These are phyloP conservation scores for Abrus precatorius DNA, from an alignment of 306 rosid genomes.

Conservation along the genomic window DNA sequence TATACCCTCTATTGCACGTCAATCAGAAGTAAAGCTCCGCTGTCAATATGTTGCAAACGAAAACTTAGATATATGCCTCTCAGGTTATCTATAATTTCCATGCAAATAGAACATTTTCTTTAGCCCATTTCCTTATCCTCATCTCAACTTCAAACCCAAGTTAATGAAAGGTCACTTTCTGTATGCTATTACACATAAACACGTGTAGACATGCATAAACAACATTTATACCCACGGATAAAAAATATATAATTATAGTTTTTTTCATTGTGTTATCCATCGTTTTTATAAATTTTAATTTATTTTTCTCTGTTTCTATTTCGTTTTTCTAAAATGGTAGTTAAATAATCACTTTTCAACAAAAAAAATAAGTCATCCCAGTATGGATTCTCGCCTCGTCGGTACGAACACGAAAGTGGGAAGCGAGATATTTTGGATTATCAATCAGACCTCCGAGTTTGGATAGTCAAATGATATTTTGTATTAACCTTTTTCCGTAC, in stretches of 20 bases:
- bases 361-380: neutral
- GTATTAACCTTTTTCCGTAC: neutral
- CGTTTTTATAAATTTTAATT: too few species aligned
- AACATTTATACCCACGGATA: neutral
- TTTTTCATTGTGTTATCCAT: too few species aligned
- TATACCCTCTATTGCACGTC: neutral
- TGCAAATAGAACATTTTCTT: neutral
- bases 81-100: neutral
- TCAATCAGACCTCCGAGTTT: neutral
- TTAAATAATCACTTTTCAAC: too few species aligned
- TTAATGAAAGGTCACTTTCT: neutral
- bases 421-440: neutral
- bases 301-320: too few species aligned
- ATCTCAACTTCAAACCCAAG: neutral
- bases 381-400: neutral
- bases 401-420: neutral
- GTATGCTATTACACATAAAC: neutral
- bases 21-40: neutral
- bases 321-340: too few species aligned
- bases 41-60: neutral
- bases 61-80: neutral
- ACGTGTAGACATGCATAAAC: neutral
- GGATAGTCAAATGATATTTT: neutral
- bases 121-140: neutral
- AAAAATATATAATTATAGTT: too few species aligned